Conservation (phyloP, 306 rosid species). For the Lathyrus tuberosus region DNA sequence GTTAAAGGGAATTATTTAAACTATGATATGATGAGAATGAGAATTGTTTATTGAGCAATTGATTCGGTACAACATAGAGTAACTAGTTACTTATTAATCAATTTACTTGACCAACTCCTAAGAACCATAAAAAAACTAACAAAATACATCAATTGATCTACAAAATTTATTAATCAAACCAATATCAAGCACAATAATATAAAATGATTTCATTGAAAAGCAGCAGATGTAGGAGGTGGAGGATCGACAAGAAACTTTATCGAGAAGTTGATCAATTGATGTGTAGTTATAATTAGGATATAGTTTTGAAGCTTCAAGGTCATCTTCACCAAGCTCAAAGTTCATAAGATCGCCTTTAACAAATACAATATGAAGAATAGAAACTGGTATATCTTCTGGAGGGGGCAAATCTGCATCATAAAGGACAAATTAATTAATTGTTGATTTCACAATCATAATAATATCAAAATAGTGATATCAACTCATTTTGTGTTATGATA, state of each 20-base stretch:
- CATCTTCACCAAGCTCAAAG: conserved; percentile 37
- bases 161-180: no score
- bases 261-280: conserved; percentile 46
- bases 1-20: no score
- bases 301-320: conserved; percentile 44
- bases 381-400: conserved; percentile 44
- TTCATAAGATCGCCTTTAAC: conserved; percentile 42
- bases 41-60: no score
- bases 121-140: no score
- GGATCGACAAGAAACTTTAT: conserved; percentile 45
- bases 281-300: conserved; percentile 44
- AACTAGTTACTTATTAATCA: no score
- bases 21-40: no score
- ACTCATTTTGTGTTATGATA: no score
- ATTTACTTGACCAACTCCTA: no score
- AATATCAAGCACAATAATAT: no score
- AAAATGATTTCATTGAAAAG: conserved; percentile 35
- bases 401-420: conserved; percentile 40
- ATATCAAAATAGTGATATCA: neutral
- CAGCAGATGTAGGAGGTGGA: conserved; percentile 39
- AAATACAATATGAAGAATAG: conserved; percentile 47
- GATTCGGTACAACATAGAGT: no score
- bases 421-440: neutral
- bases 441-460: neutral
- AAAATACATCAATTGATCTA: no score